These are phyloP conservation scores for Lepidium sativum DNA, from an alignment of 345 rosid genomes.

Conservation along the genomic window DNA sequence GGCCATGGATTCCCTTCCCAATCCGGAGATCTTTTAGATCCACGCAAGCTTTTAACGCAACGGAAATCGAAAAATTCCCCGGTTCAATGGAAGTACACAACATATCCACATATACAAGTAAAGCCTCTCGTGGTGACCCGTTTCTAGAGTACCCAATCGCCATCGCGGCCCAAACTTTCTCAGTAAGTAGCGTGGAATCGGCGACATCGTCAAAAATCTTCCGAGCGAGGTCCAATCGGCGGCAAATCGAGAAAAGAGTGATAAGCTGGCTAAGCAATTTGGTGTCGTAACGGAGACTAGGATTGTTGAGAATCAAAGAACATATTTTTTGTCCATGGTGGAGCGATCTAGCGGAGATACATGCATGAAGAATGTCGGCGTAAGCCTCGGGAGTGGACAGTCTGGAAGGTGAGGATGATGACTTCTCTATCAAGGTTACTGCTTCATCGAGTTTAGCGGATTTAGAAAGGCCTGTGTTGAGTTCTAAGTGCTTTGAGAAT, in stretches of 20 bases:
- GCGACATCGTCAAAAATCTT: constrained; percentile 26
- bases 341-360: constrained; percentile 38
- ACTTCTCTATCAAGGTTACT: background rate
- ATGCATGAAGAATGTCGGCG: constrained; percentile 31
- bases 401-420: constrained; percentile 21
- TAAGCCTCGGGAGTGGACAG: constrained; percentile 16
- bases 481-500: background rate
- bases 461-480: background rate
- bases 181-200: constrained; percentile 2
- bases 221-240: constrained; percentile 32
- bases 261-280: constrained; percentile 33
- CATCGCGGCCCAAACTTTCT: constrained; percentile 44
- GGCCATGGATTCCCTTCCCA: constrained; percentile 38
- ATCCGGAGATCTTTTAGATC: constrained; percentile 15
- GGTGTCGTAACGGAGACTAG: constrained; percentile 21
- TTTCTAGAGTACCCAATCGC: constrained; percentile 42
- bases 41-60: constrained; percentile 37
- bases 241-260: constrained; percentile 41
- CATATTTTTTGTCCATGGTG: constrained; percentile 30
- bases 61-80: constrained; percentile 36
- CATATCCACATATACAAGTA: constrained; percentile 30
- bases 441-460: constrained; percentile 17
- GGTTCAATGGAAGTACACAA: constrained; percentile 25
- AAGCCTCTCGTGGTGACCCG: constrained; percentile 28
- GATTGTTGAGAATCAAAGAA: constrained; percentile 17